Percentiles rank a stretch among this genome's conserved stretches.
These are phyloP conservation scores for Thymus quinquecostatus DNA, from an alignment of 257 asterid species.

Conservation along the genomic window DNA sequence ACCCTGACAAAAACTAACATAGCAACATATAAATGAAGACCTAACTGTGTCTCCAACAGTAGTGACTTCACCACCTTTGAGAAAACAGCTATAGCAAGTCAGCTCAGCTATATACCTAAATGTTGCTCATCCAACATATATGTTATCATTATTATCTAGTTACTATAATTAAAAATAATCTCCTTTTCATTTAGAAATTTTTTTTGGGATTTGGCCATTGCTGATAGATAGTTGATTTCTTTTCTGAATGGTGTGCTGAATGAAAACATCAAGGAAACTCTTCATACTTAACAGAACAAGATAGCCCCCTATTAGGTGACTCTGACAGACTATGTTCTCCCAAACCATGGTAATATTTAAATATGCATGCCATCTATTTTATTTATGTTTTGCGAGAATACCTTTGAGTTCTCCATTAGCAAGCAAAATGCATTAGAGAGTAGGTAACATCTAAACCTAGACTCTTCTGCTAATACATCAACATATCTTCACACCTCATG, in stretches of 20 bases:
- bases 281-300: slow-evolving; percentile 6
- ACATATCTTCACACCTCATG: slow-evolving; percentile 4
- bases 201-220: too few relatives aligned
- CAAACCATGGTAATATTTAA: slow-evolving; percentile 7
- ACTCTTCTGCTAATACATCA: not conserved
- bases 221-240: too few relatives aligned
- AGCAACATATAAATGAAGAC: not conserved
- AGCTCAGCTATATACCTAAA: not conserved
- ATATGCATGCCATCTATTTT: slow-evolving; percentile 13
- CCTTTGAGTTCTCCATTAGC: slow-evolving; percentile 13
- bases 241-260: too few relatives aligned
- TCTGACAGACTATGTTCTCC: not conserved
- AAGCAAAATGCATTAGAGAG: slow-evolving; percentile 20
- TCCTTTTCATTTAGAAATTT: not conserved
- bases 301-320: slow-evolving; percentile 21
- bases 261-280: not conserved
- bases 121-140: too few relatives aligned
- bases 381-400: not conserved
- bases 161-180: not conserved
- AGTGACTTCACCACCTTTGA: slow-evolving; percentile 19
- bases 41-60: slow-evolving; percentile 21
- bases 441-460: slow-evolving; percentile 21
- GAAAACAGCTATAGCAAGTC: slow-evolving; percentile 9
- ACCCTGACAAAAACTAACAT: not conserved
- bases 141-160: not conserved